These are phyloP conservation scores for Termitomyces eurrhizus DNA, from an alignment of 768 basidiomycete genomes.

Conservation along the genomic window DNA sequence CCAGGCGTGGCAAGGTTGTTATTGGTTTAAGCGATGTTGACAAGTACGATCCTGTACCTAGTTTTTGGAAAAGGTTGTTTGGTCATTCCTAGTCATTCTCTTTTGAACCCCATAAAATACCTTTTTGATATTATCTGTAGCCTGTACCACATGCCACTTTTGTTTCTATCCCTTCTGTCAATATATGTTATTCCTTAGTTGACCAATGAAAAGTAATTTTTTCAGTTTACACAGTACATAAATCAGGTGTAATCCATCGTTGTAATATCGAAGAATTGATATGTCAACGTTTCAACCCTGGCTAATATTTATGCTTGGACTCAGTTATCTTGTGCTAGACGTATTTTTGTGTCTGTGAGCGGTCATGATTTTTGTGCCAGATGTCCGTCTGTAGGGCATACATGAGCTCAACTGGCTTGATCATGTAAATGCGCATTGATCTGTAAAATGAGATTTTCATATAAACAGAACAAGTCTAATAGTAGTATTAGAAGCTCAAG, in stretches of 20 bases:
- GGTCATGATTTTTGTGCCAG: no score
- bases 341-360: not conserved
- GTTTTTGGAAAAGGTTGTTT: conserved; percentile 37
- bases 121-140: not conserved
- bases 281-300: not conserved
- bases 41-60: conserved; percentile 23
- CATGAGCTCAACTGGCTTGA: no score
- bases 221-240: not conserved
- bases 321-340: no score
- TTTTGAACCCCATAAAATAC: not conserved
- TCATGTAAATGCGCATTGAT: no score
- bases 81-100: not conserved
- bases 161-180: not conserved
- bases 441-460: no score
- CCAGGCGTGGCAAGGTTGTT: conserved; percentile 35
- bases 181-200: not conserved
- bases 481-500: no score
- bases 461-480: no score
- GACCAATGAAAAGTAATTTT: no score
- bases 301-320: no score
- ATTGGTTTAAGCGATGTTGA: conserved; percentile 42
- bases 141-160: not conserved
- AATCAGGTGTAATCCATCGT: not conserved
- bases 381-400: no score
- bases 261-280: not conserved